Evolutionary conservation across 1,284 basidiomycete genomes (phyloP), one percentile per base, ranked within the genome.

Genomic region (Erythrobasidium hasegawianum): DNA sequence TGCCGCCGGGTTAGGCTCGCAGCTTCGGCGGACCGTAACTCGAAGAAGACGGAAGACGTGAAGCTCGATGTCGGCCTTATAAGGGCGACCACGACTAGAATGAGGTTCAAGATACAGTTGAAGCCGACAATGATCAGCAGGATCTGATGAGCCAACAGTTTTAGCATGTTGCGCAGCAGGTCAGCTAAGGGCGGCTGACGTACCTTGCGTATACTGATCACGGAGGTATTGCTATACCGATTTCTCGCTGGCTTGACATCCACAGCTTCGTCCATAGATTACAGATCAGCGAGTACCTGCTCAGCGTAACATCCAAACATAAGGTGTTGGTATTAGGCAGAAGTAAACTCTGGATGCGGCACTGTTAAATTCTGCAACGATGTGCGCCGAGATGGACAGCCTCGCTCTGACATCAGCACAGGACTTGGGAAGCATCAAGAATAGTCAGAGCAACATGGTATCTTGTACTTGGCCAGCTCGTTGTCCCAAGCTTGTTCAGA

Each of bases 121-220:
- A 57, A n/a, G 10, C 62, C 62, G 45, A 65, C 62, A 20, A 53
- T 45, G n/a, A 65, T 58, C 22, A 65, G 38, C 55, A 50, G 54
- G 11, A 26, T 45, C 62, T 65, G 29, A 40, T n/a, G n/a, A n/a
- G n/a, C n/a, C n/a, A n/a, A n/a, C n/a, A n/a, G n/a, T n/a, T n/a
- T n/a, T n/a, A n/a, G n/a, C n/a, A n/a, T n/a, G n/a, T n/a, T n/a
- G n/a, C n/a, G n/a, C n/a, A n/a, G n/a, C n/a, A n/a, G n/a, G n/a
- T n/a, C n/a, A n/a, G n/a, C n/a, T 29, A 53, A 7, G 50, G 33
- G 26, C 38, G n/a, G 7, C 0, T 18, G 26, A 13, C 61, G 1
- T n/a, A 64, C 61, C 61, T 56, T 64, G 2, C 61, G 61, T n/a
- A 47, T 33, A 11, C 33, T 33, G 33, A 33, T n/a, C 5, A 24